Percentiles rank a stretch among this genome's conserved stretches.
Evolutionary conservation across 148 eudicot genomes (phyloP).

Genomic region (Vaccinium vitisidaea): DNA sequence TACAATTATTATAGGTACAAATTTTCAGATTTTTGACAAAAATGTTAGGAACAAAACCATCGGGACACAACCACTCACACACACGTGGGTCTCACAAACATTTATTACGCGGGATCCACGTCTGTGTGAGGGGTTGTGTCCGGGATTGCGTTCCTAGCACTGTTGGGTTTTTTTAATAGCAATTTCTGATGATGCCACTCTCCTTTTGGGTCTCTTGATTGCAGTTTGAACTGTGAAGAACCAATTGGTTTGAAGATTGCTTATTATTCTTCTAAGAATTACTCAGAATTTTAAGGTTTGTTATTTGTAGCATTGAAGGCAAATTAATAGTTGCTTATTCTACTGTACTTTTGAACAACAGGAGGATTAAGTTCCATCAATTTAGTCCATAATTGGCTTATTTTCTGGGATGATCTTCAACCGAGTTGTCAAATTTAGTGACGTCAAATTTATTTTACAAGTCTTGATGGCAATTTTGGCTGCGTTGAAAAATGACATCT

Average conservation of each 20-base stretch:
- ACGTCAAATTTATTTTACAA: not conserved
- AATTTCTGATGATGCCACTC: not conserved
- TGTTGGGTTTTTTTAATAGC: not conserved
- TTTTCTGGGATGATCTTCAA: not conserved
- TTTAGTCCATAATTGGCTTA: not conserved
- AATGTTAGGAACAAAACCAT: too few species aligned
- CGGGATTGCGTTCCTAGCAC: too few species aligned
- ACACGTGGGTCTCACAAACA: too few species aligned
- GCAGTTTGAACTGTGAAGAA: not conserved
- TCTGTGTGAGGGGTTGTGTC: too few species aligned
- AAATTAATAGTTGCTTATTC: not conserved
- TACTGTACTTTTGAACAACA: not conserved
- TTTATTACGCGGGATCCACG: too few species aligned
- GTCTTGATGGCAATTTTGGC: not conserved
- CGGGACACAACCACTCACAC: too few species aligned
- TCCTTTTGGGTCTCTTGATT: not conserved
- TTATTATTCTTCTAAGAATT: not conserved
- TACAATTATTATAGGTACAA: too few species aligned
- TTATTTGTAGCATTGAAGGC: not conserved
- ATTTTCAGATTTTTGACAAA: too few species aligned
- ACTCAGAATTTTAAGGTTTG: constrained; percentile 13
- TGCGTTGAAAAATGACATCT: not conserved
- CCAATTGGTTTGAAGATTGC: constrained; percentile 14
- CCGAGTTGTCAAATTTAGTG: not conserved
- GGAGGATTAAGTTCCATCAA: not conserved